phyloP scores from a whole-genome alignment of 2,329 filamentous ascomycete species.

The Hypoxylon sp. region DNA sequence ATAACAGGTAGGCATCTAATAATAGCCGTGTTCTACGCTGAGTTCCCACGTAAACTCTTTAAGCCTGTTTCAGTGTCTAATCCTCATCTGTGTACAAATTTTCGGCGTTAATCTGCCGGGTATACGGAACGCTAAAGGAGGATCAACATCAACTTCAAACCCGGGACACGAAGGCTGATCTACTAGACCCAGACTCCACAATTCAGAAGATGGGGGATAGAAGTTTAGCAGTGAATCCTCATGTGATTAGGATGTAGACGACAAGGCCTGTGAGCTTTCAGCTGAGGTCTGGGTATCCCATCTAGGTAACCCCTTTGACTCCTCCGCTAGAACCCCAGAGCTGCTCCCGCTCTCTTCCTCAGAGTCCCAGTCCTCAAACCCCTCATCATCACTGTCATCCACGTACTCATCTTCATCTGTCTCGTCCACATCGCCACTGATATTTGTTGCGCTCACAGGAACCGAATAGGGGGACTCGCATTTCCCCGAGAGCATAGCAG shows the following conservation, averaged over 20 bases:
- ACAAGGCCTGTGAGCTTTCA: conserved; percentile 22
- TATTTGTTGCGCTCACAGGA: conserved; percentile 20
- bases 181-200: background rate
- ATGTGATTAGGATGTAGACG: conserved; percentile 20
- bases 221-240: background rate
- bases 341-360: conserved; percentile 10
- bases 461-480: conserved; percentile 30
- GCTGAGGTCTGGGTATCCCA: conserved; percentile 15
- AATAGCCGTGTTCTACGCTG: background rate
- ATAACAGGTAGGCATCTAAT: background rate
- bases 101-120: background rate
- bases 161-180: conserved; percentile 5
- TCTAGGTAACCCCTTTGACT: background rate
- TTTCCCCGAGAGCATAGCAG: conserved; percentile 28
- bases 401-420: conserved; percentile 25
- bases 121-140: background rate
- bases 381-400: conserved; percentile 15
- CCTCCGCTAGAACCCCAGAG: background rate
- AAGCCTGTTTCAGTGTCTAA: background rate
- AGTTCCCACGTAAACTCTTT: background rate
- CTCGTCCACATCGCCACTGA: conserved; percentile 9
- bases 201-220: background rate
- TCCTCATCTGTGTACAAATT: background rate
- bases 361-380: conserved; percentile 17
- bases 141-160: conserved; percentile 4